Evolutionary conservation across 2,329 filamentous ascomycete genomes (phyloP).

Genomic region (Bipolaris bicolor): DNA sequence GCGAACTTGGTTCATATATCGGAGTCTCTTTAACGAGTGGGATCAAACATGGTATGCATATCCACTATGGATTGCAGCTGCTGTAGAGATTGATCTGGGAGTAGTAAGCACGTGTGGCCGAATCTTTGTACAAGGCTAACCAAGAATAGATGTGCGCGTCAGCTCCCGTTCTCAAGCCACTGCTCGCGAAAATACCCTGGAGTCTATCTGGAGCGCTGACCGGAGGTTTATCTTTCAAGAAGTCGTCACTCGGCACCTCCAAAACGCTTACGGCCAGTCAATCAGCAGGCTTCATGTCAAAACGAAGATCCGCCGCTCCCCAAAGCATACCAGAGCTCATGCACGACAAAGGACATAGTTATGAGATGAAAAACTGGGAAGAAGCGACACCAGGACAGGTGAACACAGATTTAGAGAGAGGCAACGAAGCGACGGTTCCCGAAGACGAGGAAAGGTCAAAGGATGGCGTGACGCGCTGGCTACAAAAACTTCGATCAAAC

Average conservation of each 20-base stretch:
- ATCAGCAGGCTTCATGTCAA: slow-evolving; percentile 17
- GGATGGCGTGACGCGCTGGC: slow-evolving; percentile 12
- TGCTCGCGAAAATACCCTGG: slow-evolving; percentile 37
- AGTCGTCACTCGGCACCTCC: slow-evolving; percentile 1
- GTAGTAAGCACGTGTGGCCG: slow-evolving; percentile 44
- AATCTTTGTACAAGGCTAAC: background rate
- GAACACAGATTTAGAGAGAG: slow-evolving; percentile 3
- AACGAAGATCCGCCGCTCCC: slow-evolving; percentile 22
- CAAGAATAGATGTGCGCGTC: slow-evolving; percentile 37
- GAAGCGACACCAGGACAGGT: slow-evolving; percentile 11
- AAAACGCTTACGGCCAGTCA: slow-evolving; percentile 12
- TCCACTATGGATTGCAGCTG: slow-evolving; percentile 55
- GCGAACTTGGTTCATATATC: slow-evolving; percentile 54
- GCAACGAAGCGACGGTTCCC: slow-evolving; percentile 13
- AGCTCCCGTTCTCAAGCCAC: slow-evolving; percentile 39
- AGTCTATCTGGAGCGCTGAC: slow-evolving; percentile 26
- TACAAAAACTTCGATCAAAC: slow-evolving; percentile 17
- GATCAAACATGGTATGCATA: slow-evolving; percentile 56
- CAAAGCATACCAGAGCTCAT: slow-evolving; percentile 20
- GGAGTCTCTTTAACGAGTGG: slow-evolving; percentile 49
- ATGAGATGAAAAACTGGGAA: slow-evolving; percentile 33
- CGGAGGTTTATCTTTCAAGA: slow-evolving; percentile 23
- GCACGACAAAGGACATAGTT: slow-evolving; percentile 24
- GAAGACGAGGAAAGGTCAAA: slow-evolving; percentile 6
- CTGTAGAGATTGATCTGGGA: slow-evolving; percentile 55